Base-by-base conservation (phyloP, 768 basidiomycete genomes). In the Inosperma sp. region DNA sequence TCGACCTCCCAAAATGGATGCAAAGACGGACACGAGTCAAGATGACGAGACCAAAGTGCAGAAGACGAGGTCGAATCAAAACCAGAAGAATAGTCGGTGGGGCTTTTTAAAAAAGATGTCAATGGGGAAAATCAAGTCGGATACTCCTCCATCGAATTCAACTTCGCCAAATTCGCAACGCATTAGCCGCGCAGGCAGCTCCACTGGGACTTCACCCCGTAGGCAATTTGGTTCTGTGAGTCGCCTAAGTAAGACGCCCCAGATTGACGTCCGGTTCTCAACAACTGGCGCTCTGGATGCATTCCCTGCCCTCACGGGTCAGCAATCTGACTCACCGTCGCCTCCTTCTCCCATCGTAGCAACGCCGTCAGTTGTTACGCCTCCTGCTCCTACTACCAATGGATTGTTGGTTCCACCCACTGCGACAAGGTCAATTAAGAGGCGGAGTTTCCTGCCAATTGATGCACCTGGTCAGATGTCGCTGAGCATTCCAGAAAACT, bases 41-140 rank as follows among this genome's bases (percentile, higher is more conserved):
- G 25, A 46, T 54, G 53, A 49, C 49, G 36, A 41, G 34, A 33
- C 37, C 26, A 33, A 22, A 23, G 40, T 49, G 22, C 52, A 53
- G 52, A 63, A 72, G 73, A 25, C 68, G 65, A 34, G 46, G 16
- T 39, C 56, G 29, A 39, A 56, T 3, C 29, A 55, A 4, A 80
- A 80, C 59, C 81, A 84, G 59, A 86, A 88, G 65, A 71, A 72
- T 31, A 83, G 84, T 47, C 84, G 89, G 49, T 95, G 94, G 93
- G 93, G 93, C 3, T 95, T 97, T 72, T 72, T 97, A 52, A 92
- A 93, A 72, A 97, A 97, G 72, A 96, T 97, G 93, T 95, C 93
- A 5, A 95, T 94, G 91, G 86, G 92, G 12, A 91, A 88, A 67
- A 86, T 95, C 72, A 82, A 82, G 59, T 56, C 71, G n/a, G 88